phyloP scores from a whole-genome alignment of 2,329 filamentous ascomycete genomes.

The Nemania sp. region DNA sequence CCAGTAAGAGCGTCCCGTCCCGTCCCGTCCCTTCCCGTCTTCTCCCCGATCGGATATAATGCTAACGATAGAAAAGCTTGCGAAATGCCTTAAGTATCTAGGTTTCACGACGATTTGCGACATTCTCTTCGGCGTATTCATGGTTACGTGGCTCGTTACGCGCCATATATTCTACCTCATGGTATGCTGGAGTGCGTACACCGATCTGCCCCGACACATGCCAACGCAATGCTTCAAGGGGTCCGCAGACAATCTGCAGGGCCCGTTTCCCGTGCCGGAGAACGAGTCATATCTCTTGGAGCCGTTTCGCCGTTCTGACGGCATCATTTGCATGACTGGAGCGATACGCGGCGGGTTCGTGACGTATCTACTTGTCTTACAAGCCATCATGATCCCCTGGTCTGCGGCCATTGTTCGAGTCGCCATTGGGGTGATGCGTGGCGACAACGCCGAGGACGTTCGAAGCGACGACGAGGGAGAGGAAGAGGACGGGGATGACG shows the following conservation, averaged over 20 bases:
- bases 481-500: slow-evolving; percentile 56
- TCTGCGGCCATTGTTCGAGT: slow-evolving; percentile 84
- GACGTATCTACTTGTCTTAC: slow-evolving; percentile 73
- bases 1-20: slow-evolving; percentile 62
- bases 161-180: slow-evolving; percentile 79
- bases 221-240: slow-evolving; percentile 74
- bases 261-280: slow-evolving; percentile 55
- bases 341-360: slow-evolving; percentile 78
- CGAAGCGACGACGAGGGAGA: slow-evolving; percentile 84
- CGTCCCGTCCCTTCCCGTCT: too few relatives aligned
- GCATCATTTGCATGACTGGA: slow-evolving; percentile 79
- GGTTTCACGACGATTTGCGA: slow-evolving; percentile 78
- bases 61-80: slow-evolving; percentile 57
- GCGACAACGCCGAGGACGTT: slow-evolving; percentile 77
- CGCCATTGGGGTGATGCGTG: slow-evolving; percentile 75
- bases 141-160: slow-evolving; percentile 78
- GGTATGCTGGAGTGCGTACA: slow-evolving; percentile 80
- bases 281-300: slow-evolving; percentile 67
- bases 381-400: slow-evolving; percentile 81
- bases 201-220: slow-evolving; percentile 65
- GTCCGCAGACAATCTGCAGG: slow-evolving; percentile 55
- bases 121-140: slow-evolving; percentile 79
- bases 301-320: slow-evolving; percentile 71
- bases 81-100: slow-evolving; percentile 91
- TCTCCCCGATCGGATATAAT: not conserved